Evolutionary conservation across 371 early-diverging fungal genomes (phyloP).

Genomic region (Mucor saturninus): DNA sequence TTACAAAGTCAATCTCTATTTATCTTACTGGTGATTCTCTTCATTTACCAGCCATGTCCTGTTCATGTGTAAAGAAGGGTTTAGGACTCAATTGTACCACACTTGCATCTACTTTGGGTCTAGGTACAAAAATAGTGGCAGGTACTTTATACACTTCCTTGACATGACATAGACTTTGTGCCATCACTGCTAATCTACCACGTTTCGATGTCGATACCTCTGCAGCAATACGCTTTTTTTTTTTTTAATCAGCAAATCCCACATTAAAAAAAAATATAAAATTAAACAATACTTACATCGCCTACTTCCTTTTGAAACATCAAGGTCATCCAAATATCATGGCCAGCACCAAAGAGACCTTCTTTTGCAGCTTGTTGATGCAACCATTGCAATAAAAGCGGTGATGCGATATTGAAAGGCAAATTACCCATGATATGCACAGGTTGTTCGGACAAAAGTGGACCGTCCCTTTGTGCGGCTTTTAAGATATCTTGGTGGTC

Average conservation of each 20-base stretch:
- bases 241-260: not conserved
- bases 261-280: not conserved
- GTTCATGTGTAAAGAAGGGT: constrained; percentile 17
- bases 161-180: constrained; percentile 74
- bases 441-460: constrained; percentile 3
- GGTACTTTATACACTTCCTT: constrained; percentile 69
- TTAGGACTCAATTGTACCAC: constrained; percentile 72
- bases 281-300: constrained; percentile 46
- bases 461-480: not conserved
- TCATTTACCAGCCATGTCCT: constrained; percentile 5
- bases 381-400: constrained; percentile 78
- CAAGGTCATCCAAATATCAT: constrained; percentile 70
- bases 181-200: constrained; percentile 75
- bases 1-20: too few relatives aligned
- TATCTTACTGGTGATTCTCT: too few relatives aligned
- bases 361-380: constrained; percentile 55
- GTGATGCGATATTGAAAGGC: constrained; percentile 81
- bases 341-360: constrained; percentile 65
- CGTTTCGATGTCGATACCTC: constrained; percentile 56
- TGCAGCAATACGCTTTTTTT: constrained; percentile 65
- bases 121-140: constrained; percentile 71
- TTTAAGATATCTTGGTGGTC: constrained; percentile 55
- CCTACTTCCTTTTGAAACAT: constrained; percentile 92
- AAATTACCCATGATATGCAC: constrained; percentile 78
- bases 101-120: constrained; percentile 77